These are phyloP conservation scores for Mycena rebaudengoi DNA, from an alignment of 768 basidiomycete genomes.

Conservation along the genomic window DNA sequence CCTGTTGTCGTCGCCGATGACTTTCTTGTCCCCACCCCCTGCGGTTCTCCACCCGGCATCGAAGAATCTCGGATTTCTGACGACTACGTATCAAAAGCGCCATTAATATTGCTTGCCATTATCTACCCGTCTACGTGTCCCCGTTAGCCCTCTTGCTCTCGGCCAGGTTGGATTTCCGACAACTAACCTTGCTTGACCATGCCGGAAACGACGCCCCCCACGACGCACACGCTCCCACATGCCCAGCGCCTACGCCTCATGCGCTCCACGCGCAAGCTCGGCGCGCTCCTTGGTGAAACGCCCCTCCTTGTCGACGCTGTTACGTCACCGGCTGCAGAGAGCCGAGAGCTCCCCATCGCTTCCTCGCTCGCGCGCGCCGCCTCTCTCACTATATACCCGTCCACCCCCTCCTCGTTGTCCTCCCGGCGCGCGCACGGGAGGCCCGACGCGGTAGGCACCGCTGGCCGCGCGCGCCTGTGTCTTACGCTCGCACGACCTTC, in stretches of 20 bases:
- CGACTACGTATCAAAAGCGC: no score
- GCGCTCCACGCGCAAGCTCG: conserved; percentile 22
- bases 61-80: no score
- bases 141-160: no score
- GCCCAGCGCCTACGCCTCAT: conserved; percentile 20
- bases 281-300: conserved; percentile 21
- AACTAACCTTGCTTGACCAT: no score
- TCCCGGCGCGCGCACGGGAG: neutral
- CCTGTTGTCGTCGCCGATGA: no score
- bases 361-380: neutral
- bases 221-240: neutral
- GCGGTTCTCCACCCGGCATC: no score
- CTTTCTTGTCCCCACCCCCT: no score
- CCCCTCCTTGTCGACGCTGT: conserved; percentile 11
- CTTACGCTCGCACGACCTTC: conserved; percentile 16
- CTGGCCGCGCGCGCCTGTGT: neutral
- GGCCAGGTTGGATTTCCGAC: no score
- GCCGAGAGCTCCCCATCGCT: neutral
- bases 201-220: neutral
- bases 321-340: neutral
- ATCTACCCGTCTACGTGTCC: no score
- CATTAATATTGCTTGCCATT: no score
- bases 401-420: conserved; percentile 11
- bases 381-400: conserved; percentile 15
- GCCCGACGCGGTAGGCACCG: neutral